Evolutionary conservation across 495 filamentous ascomycete species (phyloP), one percentile per base, ranked within the genome.

Genomic region (Talaromyces wortmannii): DNA sequence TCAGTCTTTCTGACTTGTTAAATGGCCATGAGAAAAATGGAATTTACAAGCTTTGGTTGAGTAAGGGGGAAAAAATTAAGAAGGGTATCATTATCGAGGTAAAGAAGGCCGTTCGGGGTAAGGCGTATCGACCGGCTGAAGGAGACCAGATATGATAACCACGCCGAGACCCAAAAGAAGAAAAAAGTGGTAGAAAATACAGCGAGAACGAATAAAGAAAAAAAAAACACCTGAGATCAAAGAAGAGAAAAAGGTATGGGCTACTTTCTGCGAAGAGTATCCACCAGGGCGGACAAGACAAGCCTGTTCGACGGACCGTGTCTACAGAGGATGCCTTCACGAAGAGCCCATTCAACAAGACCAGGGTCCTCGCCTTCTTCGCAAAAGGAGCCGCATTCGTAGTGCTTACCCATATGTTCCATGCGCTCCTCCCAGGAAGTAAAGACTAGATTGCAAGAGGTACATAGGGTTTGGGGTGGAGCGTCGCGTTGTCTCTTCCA

Each of bases 371-470:
- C 72, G 0, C 16, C 47, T 51, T 74, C 75, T 8, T 59, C 49
- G 7, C 67, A 60, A 0, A 66, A 56, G 13, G 68, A 63, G 0
- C 63, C 77, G 17, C 76, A 75, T 68, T 92, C 89, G 52, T 90
- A 78, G 62, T 95, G 91, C 48, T 84, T 82, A 0, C 88, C 92
- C 8, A 96, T 86, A 67, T 97, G 92, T 67, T 97, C 92, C 83
- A 96, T 90, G 17, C 91, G 77, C 46, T 83, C 76, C 54, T 96
- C 88, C 91, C 91, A 97, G 7, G 88, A 89, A 3, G 71, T 65
- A 60, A 96, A 97, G 6, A 59, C 55, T 33, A 64, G 36, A 0
- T 52, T 58, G 63, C 92, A 97, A 59, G 86, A 86, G 3, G 85
- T 82, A 58, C 92, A 97, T 11, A 54, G 63, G 66, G 85, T 87